Evolutionary conservation across 306 rosid genomes (phyloP), one percentile per base, ranked within the genome.

Genomic region (Begonia masoniana): DNA sequence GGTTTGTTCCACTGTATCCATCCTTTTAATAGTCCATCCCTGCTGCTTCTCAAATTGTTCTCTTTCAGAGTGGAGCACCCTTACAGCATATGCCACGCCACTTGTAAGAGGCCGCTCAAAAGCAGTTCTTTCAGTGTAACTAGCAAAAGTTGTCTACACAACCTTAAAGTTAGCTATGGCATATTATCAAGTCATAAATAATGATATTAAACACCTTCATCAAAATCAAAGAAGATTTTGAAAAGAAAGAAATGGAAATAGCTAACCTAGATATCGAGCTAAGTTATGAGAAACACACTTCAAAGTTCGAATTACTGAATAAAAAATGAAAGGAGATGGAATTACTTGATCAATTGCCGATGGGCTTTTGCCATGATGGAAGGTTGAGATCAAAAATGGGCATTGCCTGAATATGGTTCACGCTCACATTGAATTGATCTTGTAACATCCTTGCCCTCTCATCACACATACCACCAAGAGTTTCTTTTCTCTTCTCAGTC

Each of bases 361-460:
- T 1, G 94, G 91, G 51, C 21, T 62, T 70, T 76, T 89, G 64
- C 80, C 85, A 62, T 82, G 97, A 70, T 89, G 95, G 57, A 89
- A 89, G 64, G 87, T 82, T 4, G 95, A 78, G 78, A 89, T 85
- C 67, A 17, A 89, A 89, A 63, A 89, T 85, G 43, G 97, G 78
- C 97, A 89, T 89, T 57, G 95, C 95, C 56, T 89, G 97, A 54
- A 89, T 83, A 77, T 89, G 95, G 57, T 89, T 89, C 97, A 85
- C 78, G 47, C 95, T 89, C 17, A 85, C 94, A 73, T 89, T 89
- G 59, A 89, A 82, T 78, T 89, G 97, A 58, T 89, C 97, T 80
- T 89, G 97, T 54, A 17, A 17, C 94, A 89, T 85, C 66, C 97
- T 80, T 19, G 91, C 91, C 61, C 97, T 80, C 69, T 89, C 97